Evolutionary conservation across 306 rosid species (phyloP), one percentile per base, ranked within the genome.

Genomic region (Pterocarpus macrocarpus): DNA sequence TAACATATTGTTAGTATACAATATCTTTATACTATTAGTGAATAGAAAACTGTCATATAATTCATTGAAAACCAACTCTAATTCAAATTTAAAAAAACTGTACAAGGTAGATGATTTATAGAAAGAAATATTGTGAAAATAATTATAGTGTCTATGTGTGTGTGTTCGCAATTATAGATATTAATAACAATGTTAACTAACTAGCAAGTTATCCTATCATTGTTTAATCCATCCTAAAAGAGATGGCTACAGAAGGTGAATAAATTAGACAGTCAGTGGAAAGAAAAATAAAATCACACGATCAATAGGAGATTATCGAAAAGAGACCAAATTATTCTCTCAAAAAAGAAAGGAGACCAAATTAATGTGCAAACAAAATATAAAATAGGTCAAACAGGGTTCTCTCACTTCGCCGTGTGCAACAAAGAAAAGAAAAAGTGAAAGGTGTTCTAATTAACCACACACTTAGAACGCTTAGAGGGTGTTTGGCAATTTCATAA

Each of bases 151-250:
- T 22, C 28, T 22, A 1, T 22, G 28, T 22, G 28, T 22, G 1
- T 22, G 28, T 22, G 28, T 22, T 22, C 28, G 28, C 28, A 22
- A 0, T 22, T 22, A 22, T 22, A 22, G 0, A 22, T 22, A 22
- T 22, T 22, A 22, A 22, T 22, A 22, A 22, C 28, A 22, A 22
- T 22, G 28, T 22, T 32, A 73, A 10, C 36, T 56, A 33, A 56
- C 32, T 43, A 39, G n/a, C 33, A 58, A 59, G 13, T 43, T 43
- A 73, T 74, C 33, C 3, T 41, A 44, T 14, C 43, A 43, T 30
- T 76, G 6, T 62, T 75, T 47, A 45, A 33, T 34, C 16, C 35
- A 63, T 63, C 71, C 71, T 32, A 76, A 34, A 63, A 47, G 36
- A n/a, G 53, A 55, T 8, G 52, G 16, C 3, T 35, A 6, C 16